Percentiles rank a stretch among this genome's conserved stretches.
Evolutionary conservation across 306 rosid species (phyloP).

Genomic region (Corylus heterophylla): DNA sequence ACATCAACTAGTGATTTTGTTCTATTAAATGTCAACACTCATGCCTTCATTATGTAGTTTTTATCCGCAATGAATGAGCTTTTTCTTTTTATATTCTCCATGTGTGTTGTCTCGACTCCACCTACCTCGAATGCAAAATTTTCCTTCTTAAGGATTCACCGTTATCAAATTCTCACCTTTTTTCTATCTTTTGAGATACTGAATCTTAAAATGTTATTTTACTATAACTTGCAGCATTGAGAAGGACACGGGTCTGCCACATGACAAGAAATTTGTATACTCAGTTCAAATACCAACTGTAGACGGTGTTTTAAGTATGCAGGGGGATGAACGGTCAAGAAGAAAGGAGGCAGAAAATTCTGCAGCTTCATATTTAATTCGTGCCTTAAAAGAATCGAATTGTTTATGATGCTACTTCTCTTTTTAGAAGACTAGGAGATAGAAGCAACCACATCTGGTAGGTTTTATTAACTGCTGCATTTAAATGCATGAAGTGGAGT

Average conservation of each 20-base stretch:
- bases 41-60: neutral
- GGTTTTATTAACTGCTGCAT: neutral
- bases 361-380: conserved; percentile 69
- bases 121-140: neutral
- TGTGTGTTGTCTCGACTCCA: neutral
- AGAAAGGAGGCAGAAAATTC: conserved; percentile 60
- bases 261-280: conserved; percentile 45
- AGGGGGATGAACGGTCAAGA: conserved; percentile 46
- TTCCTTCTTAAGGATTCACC: neutral
- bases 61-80: neutral
- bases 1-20: neutral
- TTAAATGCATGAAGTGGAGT: neutral
- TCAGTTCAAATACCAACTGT: conserved; percentile 43
- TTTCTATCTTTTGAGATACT: neutral
- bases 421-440: neutral
- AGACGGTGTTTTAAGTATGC: conserved; percentile 24
- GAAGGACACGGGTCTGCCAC: conserved; percentile 60
- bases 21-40: neutral
- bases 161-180: neutral
- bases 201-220: conserved; percentile 3
- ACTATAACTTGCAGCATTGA: conserved; percentile 46
- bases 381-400: conserved; percentile 41
- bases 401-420: conserved; percentile 23
- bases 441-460: neutral
- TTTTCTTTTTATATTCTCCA: neutral